phyloP scores from a whole-genome alignment of 495 filamentous ascomycete genomes.

The Trichoderma reesei region DNA sequence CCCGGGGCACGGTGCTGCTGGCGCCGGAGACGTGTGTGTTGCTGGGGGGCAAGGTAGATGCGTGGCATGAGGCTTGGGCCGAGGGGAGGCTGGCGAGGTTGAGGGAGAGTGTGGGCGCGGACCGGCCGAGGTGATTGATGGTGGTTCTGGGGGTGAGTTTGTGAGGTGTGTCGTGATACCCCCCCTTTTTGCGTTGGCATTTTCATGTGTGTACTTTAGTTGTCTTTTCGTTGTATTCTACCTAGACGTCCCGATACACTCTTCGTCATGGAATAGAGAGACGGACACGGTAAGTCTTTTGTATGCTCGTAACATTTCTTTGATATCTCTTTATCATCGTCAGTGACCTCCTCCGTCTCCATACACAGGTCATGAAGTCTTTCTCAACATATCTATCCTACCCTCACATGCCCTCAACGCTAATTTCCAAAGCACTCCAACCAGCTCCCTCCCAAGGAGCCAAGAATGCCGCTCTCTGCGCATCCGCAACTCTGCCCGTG shows the following conservation, averaged over 20 bases:
- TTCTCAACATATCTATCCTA: too few species aligned
- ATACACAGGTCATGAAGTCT: not conserved
- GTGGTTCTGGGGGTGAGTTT: not conserved
- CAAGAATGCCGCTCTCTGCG: constrained; percentile 65
- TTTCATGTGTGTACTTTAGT: too few species aligned
- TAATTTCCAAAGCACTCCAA: constrained; percentile 44
- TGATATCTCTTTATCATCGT: not conserved
- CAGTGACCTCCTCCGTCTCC: not conserved
- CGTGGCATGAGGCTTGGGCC: constrained; percentile 65
- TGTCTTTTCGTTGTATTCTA: constrained; percentile 1
- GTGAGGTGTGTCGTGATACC: constrained; percentile 4
- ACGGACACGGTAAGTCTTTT: not conserved
- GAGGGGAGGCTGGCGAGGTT: constrained; percentile 61
- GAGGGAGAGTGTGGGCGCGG: constrained; percentile 44
- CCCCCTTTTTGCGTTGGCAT: not conserved
- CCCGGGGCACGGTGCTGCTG: constrained; percentile 68
- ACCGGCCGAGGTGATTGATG: not conserved
- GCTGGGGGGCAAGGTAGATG: constrained; percentile 82
- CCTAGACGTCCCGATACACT: not conserved
- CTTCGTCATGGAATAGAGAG: not conserved
- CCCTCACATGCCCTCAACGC: constrained; percentile 15
- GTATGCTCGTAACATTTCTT: not conserved
- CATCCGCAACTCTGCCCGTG: constrained; percentile 58
- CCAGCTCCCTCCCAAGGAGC: constrained; percentile 66
- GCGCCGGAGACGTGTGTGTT: constrained; percentile 53